Evolutionary conservation across 1,284 basidiomycete species (phyloP), one percentile per base, ranked within the genome.

Genomic region (Somion occarium): DNA sequence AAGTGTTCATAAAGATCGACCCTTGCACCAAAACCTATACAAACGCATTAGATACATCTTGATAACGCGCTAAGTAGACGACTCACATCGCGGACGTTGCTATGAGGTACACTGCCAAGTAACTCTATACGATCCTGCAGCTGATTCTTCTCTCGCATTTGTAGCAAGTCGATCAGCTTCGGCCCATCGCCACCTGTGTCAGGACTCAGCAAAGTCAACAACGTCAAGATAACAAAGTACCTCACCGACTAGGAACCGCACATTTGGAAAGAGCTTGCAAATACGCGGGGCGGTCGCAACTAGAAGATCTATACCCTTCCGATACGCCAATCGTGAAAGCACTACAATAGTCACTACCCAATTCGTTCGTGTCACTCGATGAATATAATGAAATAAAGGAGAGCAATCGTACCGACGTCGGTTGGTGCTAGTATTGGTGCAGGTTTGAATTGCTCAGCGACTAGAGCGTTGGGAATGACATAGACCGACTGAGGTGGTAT

Each of bases 221-320:
- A 43, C 23, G n/a, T n/a, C n/a, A n/a, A n/a, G n/a, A 41, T 15
- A 37, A 9, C 5, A 20, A 15, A 18, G 37, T 24, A 5, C 62
- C 82, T 44, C 51, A 88, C 92, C 95, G 34, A 99, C 80, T 19
- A 99, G 69, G 63, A 99, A 98, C 27, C 82, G 81, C 23, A 98
- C 87, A 51, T 93, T 80, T 0, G 92, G 86, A 65, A 93, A 94
- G 1, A 79, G 71, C 0, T 78, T 78, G 63, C 97, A 99, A 51
- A 99, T 89, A 23, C 85, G 80, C 0, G 96, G 97, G 0, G 94
- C 91, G 0, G 91, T 89, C 0, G 92, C 91, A 1, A 98, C 89
- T 15, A 99, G 81, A 2, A 99, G 79, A 64, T 99, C 97, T 53
- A 99, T 89, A 1, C 97, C 97, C 72, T 99, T 99, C 42, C 97